Evolutionary conservation across 2,329 filamentous ascomycete genomes (phyloP).

Genomic region (Pseudogymnoascus sp.): DNA sequence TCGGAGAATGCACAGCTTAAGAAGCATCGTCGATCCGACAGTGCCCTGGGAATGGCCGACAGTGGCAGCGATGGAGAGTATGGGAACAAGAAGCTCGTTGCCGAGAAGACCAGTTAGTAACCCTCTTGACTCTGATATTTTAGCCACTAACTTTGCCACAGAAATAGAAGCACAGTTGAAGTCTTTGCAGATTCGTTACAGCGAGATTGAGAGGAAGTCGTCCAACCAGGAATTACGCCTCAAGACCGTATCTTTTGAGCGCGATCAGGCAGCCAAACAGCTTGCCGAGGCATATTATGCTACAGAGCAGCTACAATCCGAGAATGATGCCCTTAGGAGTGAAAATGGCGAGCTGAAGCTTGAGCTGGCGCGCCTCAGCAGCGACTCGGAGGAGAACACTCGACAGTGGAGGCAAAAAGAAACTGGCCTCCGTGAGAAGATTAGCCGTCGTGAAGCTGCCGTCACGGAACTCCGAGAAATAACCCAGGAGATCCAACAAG

Average conservation of each 20-base stretch:
- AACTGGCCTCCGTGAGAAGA: conserved; percentile 32
- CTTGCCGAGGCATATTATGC: conserved; percentile 52
- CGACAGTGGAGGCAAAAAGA: conserved; percentile 33
- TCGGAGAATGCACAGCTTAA: conserved; percentile 35
- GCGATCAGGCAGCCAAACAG: conserved; percentile 56
- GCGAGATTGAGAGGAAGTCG: conserved; percentile 53
- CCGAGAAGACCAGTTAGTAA: conserved; percentile 49
- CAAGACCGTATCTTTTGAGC: conserved; percentile 53
- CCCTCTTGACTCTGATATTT: background rate
- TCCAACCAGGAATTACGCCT: conserved; percentile 55
- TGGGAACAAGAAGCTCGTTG: conserved; percentile 34
- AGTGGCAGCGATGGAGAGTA: conserved; percentile 38
- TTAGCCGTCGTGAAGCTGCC: conserved; percentile 18
- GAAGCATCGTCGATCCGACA: conserved; percentile 35
- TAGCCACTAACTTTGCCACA: conserved; percentile 19
- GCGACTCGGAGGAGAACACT: conserved; percentile 31
- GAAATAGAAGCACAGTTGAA: conserved; percentile 52
- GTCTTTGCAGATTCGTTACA: conserved; percentile 51
- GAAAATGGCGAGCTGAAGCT: conserved; percentile 25
- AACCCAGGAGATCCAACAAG: conserved; percentile 14
- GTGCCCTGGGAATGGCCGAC: conserved; percentile 29
- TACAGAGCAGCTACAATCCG: conserved; percentile 37
- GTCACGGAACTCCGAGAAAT: conserved; percentile 12
- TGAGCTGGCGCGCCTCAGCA: conserved; percentile 29
- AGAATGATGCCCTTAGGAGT: conserved; percentile 32